Percentiles rank a stretch among this genome's conserved stretches.
phyloP scores from a whole-genome alignment of 176 grass and related monocot genomes.

The Raddia distichophylla region DNA sequence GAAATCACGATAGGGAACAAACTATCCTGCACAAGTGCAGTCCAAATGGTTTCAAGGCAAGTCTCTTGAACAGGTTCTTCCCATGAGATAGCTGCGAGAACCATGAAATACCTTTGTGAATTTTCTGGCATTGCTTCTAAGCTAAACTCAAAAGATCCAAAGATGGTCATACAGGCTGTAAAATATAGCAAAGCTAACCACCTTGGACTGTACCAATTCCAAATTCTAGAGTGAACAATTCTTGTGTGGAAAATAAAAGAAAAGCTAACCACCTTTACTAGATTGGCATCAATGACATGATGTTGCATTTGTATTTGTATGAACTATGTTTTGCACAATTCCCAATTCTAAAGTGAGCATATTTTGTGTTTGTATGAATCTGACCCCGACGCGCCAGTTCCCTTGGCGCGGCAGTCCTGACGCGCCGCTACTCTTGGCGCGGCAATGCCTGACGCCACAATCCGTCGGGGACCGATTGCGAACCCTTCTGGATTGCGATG shows the following conservation, averaged over 20 bases:
- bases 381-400: too few species aligned
- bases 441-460: too few species aligned
- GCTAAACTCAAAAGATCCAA: slow-evolving; percentile 92
- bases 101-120: slow-evolving; percentile 63
- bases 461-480: too few species aligned
- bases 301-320: too few species aligned
- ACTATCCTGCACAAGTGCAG: slow-evolving; percentile 56
- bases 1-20: slow-evolving; percentile 67
- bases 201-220: neutral
- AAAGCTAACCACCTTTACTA: neutral
- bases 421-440: too few species aligned
- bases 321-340: too few species aligned
- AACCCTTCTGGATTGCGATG: too few species aligned
- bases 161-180: slow-evolving; percentile 65
- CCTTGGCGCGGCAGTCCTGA: too few species aligned
- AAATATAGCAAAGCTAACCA: slow-evolving; percentile 18
- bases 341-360: too few species aligned
- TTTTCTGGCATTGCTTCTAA: slow-evolving; percentile 84
- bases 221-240: neutral
- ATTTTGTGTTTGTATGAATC: neutral
- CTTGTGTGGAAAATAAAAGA: neutral
- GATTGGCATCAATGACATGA: neutral
- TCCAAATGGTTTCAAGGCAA: slow-evolving; percentile 75
- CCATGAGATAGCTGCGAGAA: slow-evolving; percentile 69
- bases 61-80: slow-evolving; percentile 76